Base-by-base conservation (phyloP, 306 rosid species). In the Gastrolobium bilobum region DNA sequence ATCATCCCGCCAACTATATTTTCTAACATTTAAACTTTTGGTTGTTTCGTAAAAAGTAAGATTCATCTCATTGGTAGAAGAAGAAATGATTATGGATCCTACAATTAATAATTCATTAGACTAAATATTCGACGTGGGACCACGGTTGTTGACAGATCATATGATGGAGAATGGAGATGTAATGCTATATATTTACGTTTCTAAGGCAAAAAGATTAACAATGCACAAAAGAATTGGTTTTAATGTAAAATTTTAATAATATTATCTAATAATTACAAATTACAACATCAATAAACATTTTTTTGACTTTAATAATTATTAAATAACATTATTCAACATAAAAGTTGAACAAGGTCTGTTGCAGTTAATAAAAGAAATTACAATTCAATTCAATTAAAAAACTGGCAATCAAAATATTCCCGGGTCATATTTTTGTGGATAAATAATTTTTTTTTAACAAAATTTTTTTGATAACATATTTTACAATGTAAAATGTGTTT, bases 41-140 rank as follows among this genome's bases (percentile, higher is more conserved):
- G 26, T 20, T 20, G 1, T 20, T 20, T 20, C 26, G 26, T 20
- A 20, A 20, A 20, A 20, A 20, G 26, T 20, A 20, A 20, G 26
- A 20, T 20, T 20, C 26, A 20, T 20, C 26, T 20, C 26, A 20
- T 20, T 20, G 26, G 26, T 20, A 1, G 34, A 7, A 54, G 71
- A 73, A 5, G 50, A 80, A 77, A 26, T 77, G 33, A 48, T 4
- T 13, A 7, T 83, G 83, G 80, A 51, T 44, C 83, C 51, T 31
- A 26, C 29, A 20, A 54, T 73, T 56, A 35, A 72, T 83, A 44
- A 83, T 57, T 73, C 72, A 26, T 56, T 9, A 20, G 7, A 64
- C 59, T 56, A 8, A 8, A 14, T n/a, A 13, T 56, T 37, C 51
- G 4, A 64, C 2, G 58, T 51, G 79, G 83, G 66, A 40, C 73